Evolutionary conservation across 257 asterid genomes (phyloP).

Genomic region (Capsicum pubescens): DNA sequence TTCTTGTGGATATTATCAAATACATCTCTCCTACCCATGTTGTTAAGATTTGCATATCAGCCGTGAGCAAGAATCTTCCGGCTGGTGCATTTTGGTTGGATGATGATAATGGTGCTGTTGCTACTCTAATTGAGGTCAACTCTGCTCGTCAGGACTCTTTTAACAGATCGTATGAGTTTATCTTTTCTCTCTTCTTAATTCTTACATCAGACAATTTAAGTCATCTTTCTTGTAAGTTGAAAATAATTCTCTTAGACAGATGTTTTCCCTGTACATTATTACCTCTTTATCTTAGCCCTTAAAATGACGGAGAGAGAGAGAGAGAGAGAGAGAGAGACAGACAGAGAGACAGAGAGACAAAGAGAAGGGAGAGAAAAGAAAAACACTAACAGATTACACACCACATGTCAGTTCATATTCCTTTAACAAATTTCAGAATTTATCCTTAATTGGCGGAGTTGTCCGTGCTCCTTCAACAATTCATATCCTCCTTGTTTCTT

Average conservation of each 20-base stretch:
- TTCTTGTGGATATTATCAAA: conserved; percentile 78
- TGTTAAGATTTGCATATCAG: conserved; percentile 72
- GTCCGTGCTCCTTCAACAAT: conserved; percentile 7
- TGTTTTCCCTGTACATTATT: background rate
- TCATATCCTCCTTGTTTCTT: conserved; percentile 30
- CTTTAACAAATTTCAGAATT: background rate
- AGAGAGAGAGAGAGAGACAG: too few relatives aligned
- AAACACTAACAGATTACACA: background rate
- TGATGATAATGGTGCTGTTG: conserved; percentile 48
- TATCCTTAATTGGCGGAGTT: background rate
- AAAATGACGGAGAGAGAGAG: background rate
- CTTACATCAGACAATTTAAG: background rate
- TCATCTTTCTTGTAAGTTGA: background rate
- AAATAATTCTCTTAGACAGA: conserved; percentile 3
- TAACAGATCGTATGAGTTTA: conserved; percentile 70
- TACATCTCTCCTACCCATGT: conserved; percentile 80
- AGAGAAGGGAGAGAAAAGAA: background rate
- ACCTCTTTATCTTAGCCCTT: background rate
- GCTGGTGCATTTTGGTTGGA: conserved; percentile 83
- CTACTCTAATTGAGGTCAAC: conserved; percentile 64
- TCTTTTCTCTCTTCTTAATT: conserved; percentile 21
- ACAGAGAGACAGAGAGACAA: too few relatives aligned
- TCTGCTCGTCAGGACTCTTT: conserved; percentile 75
- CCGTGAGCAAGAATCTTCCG: conserved; percentile 76
- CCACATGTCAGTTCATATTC: conserved; percentile 7